phyloP scores from a whole-genome alignment of 192 early-diverging fungal genomes.

The Jimgerdemannia flammicorona region DNA sequence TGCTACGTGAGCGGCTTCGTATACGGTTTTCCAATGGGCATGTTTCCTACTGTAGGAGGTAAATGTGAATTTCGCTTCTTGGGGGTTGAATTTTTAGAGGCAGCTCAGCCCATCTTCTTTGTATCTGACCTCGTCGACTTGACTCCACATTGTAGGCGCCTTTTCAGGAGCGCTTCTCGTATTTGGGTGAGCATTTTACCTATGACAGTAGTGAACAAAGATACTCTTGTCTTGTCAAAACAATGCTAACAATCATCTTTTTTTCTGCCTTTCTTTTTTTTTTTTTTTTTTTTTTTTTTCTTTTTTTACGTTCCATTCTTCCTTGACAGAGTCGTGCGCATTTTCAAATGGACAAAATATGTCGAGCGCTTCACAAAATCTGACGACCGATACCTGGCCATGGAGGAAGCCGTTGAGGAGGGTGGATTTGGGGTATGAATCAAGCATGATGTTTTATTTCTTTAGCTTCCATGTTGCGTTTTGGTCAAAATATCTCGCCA shows the following conservation, averaged over 20 bases:
- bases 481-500: no score
- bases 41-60: conserved; percentile 42
- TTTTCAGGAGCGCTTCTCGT: conserved; percentile 21
- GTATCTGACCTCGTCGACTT: background rate
- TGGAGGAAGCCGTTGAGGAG: conserved; percentile 29
- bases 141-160: conserved; percentile 10
- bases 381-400: conserved; percentile 19
- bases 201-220: no score
- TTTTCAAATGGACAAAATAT: conserved; percentile 13
- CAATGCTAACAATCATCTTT: no score
- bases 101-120: background rate
- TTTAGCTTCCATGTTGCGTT: background rate
- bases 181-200: conserved; percentile 8
- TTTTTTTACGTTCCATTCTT: no score
- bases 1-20: conserved; percentile 43
- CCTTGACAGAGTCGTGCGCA: conserved; percentile 10
- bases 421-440: conserved; percentile 22
- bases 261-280: no score
- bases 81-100: background rate
- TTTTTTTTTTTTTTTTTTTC: no score
- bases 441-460: background rate
- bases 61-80: no score
- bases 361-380: conserved; percentile 9
- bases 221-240: no score
- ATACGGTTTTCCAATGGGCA: conserved; percentile 44